Base-by-base conservation (phyloP, 2,329 filamentous ascomycete genomes). In the Penicillium sp. region DNA sequence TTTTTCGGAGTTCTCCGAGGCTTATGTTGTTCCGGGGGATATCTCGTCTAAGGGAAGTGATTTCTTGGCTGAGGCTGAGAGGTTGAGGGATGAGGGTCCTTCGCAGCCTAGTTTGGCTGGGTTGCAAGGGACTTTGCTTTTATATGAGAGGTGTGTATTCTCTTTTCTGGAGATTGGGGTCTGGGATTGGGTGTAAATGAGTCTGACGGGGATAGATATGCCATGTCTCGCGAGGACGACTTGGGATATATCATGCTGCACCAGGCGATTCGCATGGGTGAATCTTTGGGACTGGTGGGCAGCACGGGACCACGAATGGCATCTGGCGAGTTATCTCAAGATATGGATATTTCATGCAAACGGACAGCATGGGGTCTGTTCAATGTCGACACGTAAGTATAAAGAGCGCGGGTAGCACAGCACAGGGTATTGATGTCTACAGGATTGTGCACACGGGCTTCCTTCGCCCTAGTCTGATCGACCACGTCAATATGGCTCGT, bases 1-100 rank as follows among this genome's bases (percentile, higher is more conserved):
- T 53, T 75, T 69, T 42, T 75, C 71, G 0, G 71, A 74, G 24
- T 73, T 72, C 49, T 70, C 69, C 3, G 72, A 74, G 58, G 67
- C 69, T 41, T 74, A 75, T 48, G 67, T 67, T 31, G 60, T 68
- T 16, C 68, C 71, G 0, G 71, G 71, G 0, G 70, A 75, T 54
- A 64, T 74, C 6, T 61, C 70, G 31, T 72, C 69, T 14, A 74
- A 74, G 45, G 72, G 72, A 0, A 59, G 56, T 34, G 65, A 67
- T 54, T 75, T 74, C 29, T 60, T 75, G 5, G 65, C 67, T 5
- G 72, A 74, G 57, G 72, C 72, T 0, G 72, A 74, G 52, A 62
- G 69, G 6, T 49, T 73, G 36, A 63, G 56, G 16, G 54, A 59
- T 0, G 54, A 68, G 10, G 57, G 63, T 24, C 48, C 58, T 3